These are phyloP conservation scores for Pisolithus thermaeus DNA, from an alignment of 1,284 basidiomycete genomes.

Conservation along the genomic window DNA sequence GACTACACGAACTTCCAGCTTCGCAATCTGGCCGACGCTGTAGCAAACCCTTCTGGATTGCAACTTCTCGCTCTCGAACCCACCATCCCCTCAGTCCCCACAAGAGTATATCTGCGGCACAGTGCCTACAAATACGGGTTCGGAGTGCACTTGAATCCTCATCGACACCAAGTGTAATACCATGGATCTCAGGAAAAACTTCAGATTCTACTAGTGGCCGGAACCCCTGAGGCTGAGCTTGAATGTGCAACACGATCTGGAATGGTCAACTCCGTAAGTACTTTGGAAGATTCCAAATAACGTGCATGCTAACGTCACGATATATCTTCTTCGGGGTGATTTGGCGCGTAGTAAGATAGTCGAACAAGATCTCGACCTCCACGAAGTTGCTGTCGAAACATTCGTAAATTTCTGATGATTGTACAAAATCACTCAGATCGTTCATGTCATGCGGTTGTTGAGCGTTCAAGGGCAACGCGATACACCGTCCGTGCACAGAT, in stretches of 20 bases:
- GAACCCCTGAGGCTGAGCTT: conserved; percentile 56
- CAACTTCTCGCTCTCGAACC: conserved; percentile 66
- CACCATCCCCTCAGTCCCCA: conserved; percentile 76
- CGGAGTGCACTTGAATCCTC: conserved; percentile 51
- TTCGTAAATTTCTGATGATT: conserved; percentile 68
- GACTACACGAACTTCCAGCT: conserved; percentile 47
- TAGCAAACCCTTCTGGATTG: conserved; percentile 48
- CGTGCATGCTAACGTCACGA: conserved; percentile 47
- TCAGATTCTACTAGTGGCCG: conserved; percentile 59
- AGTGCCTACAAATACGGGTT: conserved; percentile 57
- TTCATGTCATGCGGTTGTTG: conserved; percentile 67
- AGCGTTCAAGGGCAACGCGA: conserved; percentile 45
- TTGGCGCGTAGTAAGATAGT: conserved; percentile 57
- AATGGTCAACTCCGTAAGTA: conserved; percentile 2
- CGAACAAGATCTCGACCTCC: conserved; percentile 75
- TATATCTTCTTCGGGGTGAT: conserved; percentile 66
- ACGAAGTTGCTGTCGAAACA: conserved; percentile 68
- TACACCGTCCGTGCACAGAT: conserved; percentile 61
- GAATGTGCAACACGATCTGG: conserved; percentile 58
- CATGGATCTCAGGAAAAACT: conserved; percentile 61
- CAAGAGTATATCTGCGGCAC: conserved; percentile 65
- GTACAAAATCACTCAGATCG: conserved; percentile 64
- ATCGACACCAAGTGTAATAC: conserved; percentile 46
- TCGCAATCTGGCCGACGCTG: conserved; percentile 57
- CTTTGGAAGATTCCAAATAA: conserved; percentile 5